Evolutionary conservation across 2,329 filamentous ascomycete species (phyloP).

Genomic region (Neonectria punicea): DNA sequence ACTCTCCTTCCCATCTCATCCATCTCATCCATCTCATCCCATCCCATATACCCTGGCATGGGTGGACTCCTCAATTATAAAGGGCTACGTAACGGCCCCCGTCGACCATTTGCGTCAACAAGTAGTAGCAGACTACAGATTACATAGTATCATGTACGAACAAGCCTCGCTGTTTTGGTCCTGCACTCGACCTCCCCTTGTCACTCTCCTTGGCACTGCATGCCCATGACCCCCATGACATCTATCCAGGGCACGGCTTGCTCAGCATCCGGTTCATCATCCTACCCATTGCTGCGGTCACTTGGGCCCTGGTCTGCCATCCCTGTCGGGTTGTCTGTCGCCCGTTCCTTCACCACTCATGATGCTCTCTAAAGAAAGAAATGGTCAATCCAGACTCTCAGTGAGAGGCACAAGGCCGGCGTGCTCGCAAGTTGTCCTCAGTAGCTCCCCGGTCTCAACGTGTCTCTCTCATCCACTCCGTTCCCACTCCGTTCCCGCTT

Average conservation of each 20-base stretch:
- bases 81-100: slow-evolving; percentile 12
- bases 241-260: slow-evolving; percentile 11
- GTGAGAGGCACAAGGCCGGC: neutral
- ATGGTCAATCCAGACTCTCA: neutral
- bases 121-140: no score
- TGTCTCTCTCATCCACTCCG: neutral
- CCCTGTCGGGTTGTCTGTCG: neutral
- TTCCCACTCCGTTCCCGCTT: neutral
- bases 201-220: neutral
- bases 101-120: neutral
- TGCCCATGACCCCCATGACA: slow-evolving; percentile 4
- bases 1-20: neutral
- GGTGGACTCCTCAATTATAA: slow-evolving; percentile 5
- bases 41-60: neutral
- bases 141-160: no score
- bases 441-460: neutral
- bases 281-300: slow-evolving; percentile 1
- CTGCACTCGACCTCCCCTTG: neutral
- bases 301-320: neutral
- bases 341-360: slow-evolving; percentile 4
- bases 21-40: neutral
- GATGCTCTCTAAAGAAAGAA: neutral
- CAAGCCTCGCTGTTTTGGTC: neutral
- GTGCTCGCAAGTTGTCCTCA: neutral
- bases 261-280: slow-evolving; percentile 16